Conservation (phyloP, 2,329 filamentous ascomycete species). For the Cladosporium colombiae region DNA sequence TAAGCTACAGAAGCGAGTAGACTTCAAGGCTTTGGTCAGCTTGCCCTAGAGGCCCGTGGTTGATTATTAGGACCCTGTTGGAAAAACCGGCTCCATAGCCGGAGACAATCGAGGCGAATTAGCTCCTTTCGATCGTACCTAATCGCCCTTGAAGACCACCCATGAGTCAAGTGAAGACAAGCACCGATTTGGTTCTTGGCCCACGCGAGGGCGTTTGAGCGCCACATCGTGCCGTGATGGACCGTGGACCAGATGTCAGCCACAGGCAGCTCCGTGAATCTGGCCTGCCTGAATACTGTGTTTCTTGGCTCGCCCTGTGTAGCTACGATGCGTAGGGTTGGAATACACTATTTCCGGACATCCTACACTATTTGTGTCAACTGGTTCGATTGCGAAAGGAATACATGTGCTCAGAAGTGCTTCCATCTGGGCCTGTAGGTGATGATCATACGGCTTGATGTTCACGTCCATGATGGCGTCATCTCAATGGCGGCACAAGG, state of each 20-base stretch:
- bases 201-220: background rate
- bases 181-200: background rate
- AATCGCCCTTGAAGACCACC: background rate
- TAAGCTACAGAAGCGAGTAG: background rate
- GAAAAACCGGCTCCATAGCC: background rate
- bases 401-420: background rate
- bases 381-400: background rate
- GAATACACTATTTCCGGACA: background rate
- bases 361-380: background rate
- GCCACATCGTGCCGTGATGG: background rate
- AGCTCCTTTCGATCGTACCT: background rate
- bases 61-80: background rate
- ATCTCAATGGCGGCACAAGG: background rate
- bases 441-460: background rate
- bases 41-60: background rate
- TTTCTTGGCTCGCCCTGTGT: background rate
- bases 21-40: slow-evolving; percentile 6
- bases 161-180: slow-evolving; percentile 3
- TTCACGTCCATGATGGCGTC: background rate
- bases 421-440: background rate
- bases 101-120: background rate
- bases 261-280: background rate
- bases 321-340: background rate
- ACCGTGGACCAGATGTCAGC: background rate
- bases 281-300: background rate